These are phyloP conservation scores for Neopestalotiopsis sp. DNA, from an alignment of 2,329 filamentous ascomycete species.

Conservation along the genomic window DNA sequence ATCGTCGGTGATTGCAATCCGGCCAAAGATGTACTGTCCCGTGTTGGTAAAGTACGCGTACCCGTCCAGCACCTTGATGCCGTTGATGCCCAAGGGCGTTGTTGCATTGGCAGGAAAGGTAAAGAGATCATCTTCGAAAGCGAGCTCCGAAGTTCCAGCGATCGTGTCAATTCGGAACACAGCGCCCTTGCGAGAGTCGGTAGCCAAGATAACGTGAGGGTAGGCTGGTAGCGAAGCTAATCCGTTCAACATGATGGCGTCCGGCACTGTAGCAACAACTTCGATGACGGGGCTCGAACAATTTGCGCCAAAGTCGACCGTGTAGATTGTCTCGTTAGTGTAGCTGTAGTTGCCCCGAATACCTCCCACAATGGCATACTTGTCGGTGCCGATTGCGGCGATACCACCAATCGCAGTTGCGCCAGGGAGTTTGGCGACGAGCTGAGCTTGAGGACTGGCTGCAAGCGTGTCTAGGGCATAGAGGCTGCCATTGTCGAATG, in stretches of 20 bases:
- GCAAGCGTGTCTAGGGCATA: constrained; percentile 5
- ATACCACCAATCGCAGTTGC: constrained; percentile 11
- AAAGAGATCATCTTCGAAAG: constrained; percentile 10
- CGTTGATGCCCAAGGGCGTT: constrained; percentile 18
- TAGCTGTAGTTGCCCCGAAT: constrained; percentile 21
- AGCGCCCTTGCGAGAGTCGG: constrained; percentile 19
- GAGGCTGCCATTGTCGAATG: constrained; percentile 11
- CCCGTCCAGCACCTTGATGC: constrained; percentile 18
- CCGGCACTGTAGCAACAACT: constrained; percentile 19
- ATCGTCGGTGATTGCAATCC: constrained; percentile 17
- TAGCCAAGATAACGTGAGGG: constrained; percentile 17
- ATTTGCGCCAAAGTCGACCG: constrained; percentile 20
- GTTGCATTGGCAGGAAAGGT: constrained; percentile 14
- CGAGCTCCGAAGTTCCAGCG: constrained; percentile 16
- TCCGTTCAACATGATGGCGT: constrained; percentile 23
- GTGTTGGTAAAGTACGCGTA: constrained; percentile 24
- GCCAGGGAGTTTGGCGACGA: constrained; percentile 3
- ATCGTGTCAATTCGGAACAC: constrained; percentile 21
- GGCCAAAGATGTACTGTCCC: constrained; percentile 15
- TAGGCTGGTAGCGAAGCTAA: constrained; percentile 19
- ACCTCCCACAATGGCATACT: constrained; percentile 17
- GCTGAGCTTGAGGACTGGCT: not conserved
- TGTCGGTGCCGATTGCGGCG: constrained; percentile 8
- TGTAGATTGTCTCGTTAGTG: constrained; percentile 23
- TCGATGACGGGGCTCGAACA: constrained; percentile 13